Conservation (phyloP, 2,329 filamentous ascomycete genomes). For the Ampelomyces quisqualis region DNA sequence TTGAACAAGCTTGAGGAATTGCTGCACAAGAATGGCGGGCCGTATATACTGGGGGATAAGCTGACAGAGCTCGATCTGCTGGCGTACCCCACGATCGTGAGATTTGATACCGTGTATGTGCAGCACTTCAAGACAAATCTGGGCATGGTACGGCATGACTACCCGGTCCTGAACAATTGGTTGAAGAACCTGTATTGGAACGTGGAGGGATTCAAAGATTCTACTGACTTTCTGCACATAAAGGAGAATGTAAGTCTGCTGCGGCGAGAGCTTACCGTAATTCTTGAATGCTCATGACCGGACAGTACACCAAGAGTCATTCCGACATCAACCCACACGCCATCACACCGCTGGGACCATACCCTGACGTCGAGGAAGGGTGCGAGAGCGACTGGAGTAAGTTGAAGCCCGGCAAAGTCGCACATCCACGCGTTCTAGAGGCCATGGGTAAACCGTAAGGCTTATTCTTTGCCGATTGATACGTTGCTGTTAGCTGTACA, state of each 20-base stretch:
- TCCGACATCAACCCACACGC: constrained; percentile 59
- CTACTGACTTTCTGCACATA: constrained; percentile 66
- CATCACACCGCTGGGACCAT: constrained; percentile 65
- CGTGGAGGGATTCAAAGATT: constrained; percentile 56
- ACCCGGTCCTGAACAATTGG: constrained; percentile 63
- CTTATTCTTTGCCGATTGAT: neutral
- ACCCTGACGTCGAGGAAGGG: constrained; percentile 57
- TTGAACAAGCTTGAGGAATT: constrained; percentile 60
- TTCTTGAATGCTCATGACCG: neutral
- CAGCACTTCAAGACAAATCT: constrained; percentile 69
- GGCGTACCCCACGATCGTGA: constrained; percentile 59
- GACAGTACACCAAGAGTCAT: constrained; percentile 60
- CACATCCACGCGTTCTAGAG: constrained; percentile 44
- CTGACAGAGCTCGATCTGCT: constrained; percentile 63
- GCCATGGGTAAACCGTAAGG: constrained; percentile 32
- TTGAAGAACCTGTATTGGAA: constrained; percentile 61
- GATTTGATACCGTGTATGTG: constrained; percentile 63
- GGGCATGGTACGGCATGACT: constrained; percentile 60
- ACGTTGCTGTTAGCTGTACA: constrained; percentile 6
- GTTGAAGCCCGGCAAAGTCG: constrained; percentile 51
- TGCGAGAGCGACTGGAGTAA: constrained; percentile 54
- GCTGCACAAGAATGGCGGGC: constrained; percentile 50
- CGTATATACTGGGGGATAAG: constrained; percentile 57
- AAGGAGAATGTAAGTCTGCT: constrained; percentile 58
- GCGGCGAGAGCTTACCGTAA: neutral